Evolutionary conservation across 208 protist genomes (phyloP), one percentile per base, ranked within the genome.

Genomic region (Crithidia bombi): DNA sequence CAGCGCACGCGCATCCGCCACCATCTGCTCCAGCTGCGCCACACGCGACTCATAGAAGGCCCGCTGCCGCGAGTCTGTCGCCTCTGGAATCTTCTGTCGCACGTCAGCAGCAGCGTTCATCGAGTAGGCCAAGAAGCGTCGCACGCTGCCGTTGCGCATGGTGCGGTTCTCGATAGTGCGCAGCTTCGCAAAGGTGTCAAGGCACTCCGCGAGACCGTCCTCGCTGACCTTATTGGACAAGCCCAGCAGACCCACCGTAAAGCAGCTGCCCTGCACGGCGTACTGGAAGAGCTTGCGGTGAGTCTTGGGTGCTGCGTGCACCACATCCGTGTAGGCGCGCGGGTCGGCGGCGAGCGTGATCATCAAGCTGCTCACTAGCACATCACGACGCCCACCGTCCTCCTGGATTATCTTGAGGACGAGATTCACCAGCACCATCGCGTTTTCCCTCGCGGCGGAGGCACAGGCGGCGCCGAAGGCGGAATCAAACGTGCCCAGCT

Each of bases 111-210:
- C 58, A 1, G 82, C 73, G 25, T 47, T 72, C 6, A 62, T 47
- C 23, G 82, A 82, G 64, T 82, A 90, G 25, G 38, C 51, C 19
- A 78, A 38, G 70, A 90, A 90, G 49, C 73, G 69, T 15, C 59
- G 63, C n/a, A 90, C 49, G 44, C 85, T 84, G 36, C 85, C 85
- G 39, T 68, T 76, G 46, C 85, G 80, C 39, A 83, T 41, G 28
- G 43, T 55, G 21, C 69, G 57, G 49, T 78, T 82, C 61, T 82
- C 56, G 14, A 73, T 65, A 7, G 33, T 69, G 39, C 67, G 61
- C 52, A 89, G 47, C 49, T 58, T 57, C 17, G 49, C 70, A n/a
- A 70, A 69, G 10, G 35, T n/a, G 19, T 47, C 23, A 21, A 82
- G 28, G 49, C 56, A 51, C 15, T 79, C 65, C 23, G 21, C 36